Percentiles rank a stretch among this genome's conserved stretches.
These are phyloP conservation scores for Pseudotsuga menziesii DNA, from an alignment of 75 land plant genomes.

Conservation along the genomic window DNA sequence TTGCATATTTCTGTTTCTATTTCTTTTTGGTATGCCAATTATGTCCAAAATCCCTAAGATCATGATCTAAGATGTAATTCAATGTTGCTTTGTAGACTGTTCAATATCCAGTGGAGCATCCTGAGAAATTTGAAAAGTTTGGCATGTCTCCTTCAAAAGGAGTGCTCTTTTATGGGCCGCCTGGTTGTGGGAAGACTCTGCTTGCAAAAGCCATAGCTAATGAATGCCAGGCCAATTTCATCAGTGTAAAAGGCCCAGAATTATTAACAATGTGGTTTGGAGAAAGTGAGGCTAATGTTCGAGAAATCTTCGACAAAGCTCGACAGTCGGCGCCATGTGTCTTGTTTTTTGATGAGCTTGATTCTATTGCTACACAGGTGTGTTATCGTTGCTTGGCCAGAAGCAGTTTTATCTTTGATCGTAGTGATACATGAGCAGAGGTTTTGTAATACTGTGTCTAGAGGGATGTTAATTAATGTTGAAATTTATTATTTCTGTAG, in stretches of 20 bases:
- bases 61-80: background rate
- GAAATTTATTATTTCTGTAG: too few relatives aligned
- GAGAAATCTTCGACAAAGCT: slow-evolving; percentile 65
- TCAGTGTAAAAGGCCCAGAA: slow-evolving; percentile 67
- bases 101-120: slow-evolving; percentile 51
- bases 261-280: slow-evolving; percentile 71
- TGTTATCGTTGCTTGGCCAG: background rate
- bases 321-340: slow-evolving; percentile 35
- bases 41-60: background rate
- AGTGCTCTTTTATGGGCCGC: slow-evolving; percentile 47
- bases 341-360: slow-evolving; percentile 26
- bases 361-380: slow-evolving; percentile 35
- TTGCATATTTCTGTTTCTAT: background rate
- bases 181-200: slow-evolving; percentile 64
- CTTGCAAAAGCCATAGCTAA: slow-evolving; percentile 65
- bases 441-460: too few relatives aligned
- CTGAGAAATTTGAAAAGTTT: slow-evolving; percentile 51
- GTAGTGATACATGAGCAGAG: too few relatives aligned
- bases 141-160: slow-evolving; percentile 51
- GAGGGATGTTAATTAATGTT: too few relatives aligned
- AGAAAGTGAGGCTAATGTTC: slow-evolving; percentile 66
- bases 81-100: slow-evolving; percentile 27
- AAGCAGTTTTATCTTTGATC: too few relatives aligned
- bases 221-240: slow-evolving; percentile 64
- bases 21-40: background rate